A percentile compares a stretch with the other conserved stretches of the same genome.
These are phyloP conservation scores for Bruguiera hainesii DNA, from an alignment of 441 rosid species.

Conservation along the genomic window DNA sequence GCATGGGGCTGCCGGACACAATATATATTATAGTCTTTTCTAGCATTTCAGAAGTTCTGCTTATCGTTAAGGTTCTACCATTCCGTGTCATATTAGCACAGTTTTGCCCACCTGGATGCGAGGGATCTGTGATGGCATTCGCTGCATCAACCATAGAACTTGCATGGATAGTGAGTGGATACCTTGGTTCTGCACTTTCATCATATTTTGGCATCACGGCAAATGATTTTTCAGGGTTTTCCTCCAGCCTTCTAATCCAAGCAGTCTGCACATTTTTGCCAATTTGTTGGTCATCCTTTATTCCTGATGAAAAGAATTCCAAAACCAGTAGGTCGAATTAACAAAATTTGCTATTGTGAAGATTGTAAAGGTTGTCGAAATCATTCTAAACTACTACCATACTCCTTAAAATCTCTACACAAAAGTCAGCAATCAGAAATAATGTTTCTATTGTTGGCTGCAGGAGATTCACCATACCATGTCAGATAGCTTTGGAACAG, in stretches of 20 bases:
- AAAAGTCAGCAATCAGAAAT: too few relatives aligned
- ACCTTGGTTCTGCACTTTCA: constrained; percentile 68
- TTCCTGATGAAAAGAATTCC: constrained; percentile 45
- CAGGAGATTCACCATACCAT: too few relatives aligned
- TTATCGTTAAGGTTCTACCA: constrained; percentile 71
- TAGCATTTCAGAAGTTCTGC: constrained; percentile 59
- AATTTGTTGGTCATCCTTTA: constrained; percentile 46
- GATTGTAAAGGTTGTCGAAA: too few relatives aligned
- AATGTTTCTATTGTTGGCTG: too few relatives aligned
- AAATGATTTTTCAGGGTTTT: constrained; percentile 57
- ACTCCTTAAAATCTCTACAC: too few relatives aligned
- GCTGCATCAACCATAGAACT: constrained; percentile 70
- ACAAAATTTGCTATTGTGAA: neutral
- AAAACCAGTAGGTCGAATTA: constrained; percentile 29
- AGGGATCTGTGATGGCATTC: constrained; percentile 81
- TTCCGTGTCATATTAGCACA: constrained; percentile 59
- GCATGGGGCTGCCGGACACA: constrained; percentile 60
- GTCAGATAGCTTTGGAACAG: too few relatives aligned
- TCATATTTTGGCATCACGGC: constrained; percentile 53
- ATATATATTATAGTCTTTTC: constrained; percentile 61
- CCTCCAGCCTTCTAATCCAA: constrained; percentile 51
- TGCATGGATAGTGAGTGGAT: constrained; percentile 65
- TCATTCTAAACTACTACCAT: too few relatives aligned
- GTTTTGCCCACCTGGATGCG: constrained; percentile 75
- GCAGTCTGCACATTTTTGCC: constrained; percentile 63